phyloP scores from a whole-genome alignment of 768 basidiomycete genomes.

The Psilocybe cyanescens region DNA sequence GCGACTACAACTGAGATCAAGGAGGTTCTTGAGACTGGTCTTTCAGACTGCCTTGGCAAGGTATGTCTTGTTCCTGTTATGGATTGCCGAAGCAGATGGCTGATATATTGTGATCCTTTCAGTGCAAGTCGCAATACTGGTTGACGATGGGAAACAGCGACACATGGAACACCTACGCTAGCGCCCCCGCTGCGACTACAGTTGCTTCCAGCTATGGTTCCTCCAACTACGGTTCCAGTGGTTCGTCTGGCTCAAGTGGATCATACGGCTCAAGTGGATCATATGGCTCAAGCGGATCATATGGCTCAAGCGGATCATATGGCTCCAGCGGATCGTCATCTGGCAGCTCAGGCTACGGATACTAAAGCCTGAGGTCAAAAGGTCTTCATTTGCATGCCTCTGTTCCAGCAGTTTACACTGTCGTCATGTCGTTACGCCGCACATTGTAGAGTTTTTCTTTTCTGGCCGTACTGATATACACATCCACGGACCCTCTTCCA shows the following conservation, averaged over 20 bases:
- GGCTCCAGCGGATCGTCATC: constrained; percentile 14
- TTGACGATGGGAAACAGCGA: constrained; percentile 56
- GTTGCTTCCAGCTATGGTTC: constrained; percentile 20
- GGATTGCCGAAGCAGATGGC: neutral
- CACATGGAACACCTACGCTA: constrained; percentile 48
- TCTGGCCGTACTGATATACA: constrained; percentile 12
- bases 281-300: constrained; percentile 28
- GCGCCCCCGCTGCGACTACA: constrained; percentile 5
- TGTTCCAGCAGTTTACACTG: constrained; percentile 21
- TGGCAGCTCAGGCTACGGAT: constrained; percentile 26
- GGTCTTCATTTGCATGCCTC: constrained; percentile 14
- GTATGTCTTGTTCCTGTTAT: constrained; percentile 30
- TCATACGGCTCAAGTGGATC: constrained; percentile 23
- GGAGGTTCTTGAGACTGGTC: constrained; percentile 50
- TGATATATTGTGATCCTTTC: constrained; percentile 17
- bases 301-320: constrained; percentile 23
- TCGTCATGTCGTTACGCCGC: constrained; percentile 34
- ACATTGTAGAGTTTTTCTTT: constrained; percentile 35
- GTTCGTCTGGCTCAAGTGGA: constrained; percentile 26
- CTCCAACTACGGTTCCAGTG: constrained; percentile 22
- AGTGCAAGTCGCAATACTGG: constrained; percentile 65
- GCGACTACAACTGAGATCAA: constrained; percentile 49
- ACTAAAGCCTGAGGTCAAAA: constrained; percentile 28
- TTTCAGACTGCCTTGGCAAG: constrained; percentile 56
- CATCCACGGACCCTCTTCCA: constrained; percentile 23